Percentiles rank a stretch among this genome's conserved stretches.
These are phyloP conservation scores for Amylostereum chailletii DNA, from an alignment of 1,284 basidiomycete genomes.

Conservation along the genomic window DNA sequence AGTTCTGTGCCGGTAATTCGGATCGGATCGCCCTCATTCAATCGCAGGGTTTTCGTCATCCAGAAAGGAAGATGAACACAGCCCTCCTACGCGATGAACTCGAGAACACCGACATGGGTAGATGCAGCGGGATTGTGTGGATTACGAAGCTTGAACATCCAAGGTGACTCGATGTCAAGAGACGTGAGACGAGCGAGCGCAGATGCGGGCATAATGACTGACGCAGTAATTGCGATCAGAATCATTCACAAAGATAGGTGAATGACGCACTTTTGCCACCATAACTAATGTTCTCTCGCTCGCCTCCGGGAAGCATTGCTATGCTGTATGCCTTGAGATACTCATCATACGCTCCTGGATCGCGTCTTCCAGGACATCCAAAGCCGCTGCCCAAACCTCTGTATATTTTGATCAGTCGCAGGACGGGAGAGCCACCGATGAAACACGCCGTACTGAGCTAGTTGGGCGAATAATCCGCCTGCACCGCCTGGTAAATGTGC, in stretches of 20 bases:
- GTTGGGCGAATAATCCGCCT: constrained; percentile 47
- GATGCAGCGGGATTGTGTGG: constrained; percentile 79
- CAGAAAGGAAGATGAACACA: constrained; percentile 94
- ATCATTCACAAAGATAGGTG: constrained; percentile 4
- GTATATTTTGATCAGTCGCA: not conserved
- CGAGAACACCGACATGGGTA: constrained; percentile 95
- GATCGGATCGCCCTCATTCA: constrained; percentile 94
- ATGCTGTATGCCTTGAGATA: constrained; percentile 83
- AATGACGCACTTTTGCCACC: constrained; percentile 89
- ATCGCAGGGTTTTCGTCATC: constrained; percentile 97
- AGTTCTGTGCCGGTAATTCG: constrained; percentile 84
- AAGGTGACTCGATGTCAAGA: constrained; percentile 87
- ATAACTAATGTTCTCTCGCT: constrained; percentile 84
- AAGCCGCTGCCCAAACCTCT: constrained; percentile 48
- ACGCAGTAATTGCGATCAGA: not conserved
- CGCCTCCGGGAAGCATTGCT: constrained; percentile 75
- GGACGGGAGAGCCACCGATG: not conserved
- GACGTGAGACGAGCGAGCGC: constrained; percentile 84
- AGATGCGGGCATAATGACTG: constrained; percentile 97
- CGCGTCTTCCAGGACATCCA: constrained; percentile 37
- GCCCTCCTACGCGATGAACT: constrained; percentile 98
- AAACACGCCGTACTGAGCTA: constrained; percentile 42
- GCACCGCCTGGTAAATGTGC: constrained; percentile 24
- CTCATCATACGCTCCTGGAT: constrained; percentile 67
- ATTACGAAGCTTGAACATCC: constrained; percentile 95